Base-by-base conservation (phyloP, 2,329 filamentous ascomycete genomes). In the Penicillium sp. region DNA sequence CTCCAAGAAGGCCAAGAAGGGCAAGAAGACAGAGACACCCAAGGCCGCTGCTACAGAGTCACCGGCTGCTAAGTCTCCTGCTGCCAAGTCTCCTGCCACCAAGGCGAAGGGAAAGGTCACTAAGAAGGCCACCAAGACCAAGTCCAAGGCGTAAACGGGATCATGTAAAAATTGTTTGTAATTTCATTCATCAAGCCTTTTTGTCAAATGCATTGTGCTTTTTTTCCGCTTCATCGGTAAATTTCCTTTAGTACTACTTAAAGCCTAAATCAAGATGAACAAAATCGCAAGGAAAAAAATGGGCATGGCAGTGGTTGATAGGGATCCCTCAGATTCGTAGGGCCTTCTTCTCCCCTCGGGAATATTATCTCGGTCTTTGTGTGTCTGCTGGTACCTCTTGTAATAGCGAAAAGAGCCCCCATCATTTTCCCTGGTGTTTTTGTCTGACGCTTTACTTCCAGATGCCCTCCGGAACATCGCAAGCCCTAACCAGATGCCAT, bases 1-100 rank as follows among this genome's bases (percentile, higher is more conserved):
- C 54, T 65, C 70, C 13, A 73, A 75, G 61, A 72, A 74, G 57
- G 56, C 64, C 8, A 75, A 75, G 63, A 71, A 72, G 65, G 63
- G 62, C 55, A 70, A 70, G 64, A 70, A 70, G 65, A 50, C 63
- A 11, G 63, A 63, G 43, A 64, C 65, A n/a, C 61, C 64, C 16
- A 66, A 70, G 53, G 64, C 66, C 54, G 51, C 54, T 40, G 44
- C 51, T 38, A 45, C 59, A 19, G 60, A 66, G 53, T 65, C 69
- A n/a, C 63, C 70, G 46, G 62, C 61, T 43, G 60, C 58, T 31
- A 68, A 70, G 58, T 56, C 52, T 5, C 45, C 52, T 43, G 45
- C 38, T 41, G 44, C 62, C 25, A 67, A 67, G 58, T 34, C 53
- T 15, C 34, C 53, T 56, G 40, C 48, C 15, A 45, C 62, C 34